Evolutionary conservation across 2,329 filamentous ascomycete genomes (phyloP).

Genomic region (Arthroderma sp.): DNA sequence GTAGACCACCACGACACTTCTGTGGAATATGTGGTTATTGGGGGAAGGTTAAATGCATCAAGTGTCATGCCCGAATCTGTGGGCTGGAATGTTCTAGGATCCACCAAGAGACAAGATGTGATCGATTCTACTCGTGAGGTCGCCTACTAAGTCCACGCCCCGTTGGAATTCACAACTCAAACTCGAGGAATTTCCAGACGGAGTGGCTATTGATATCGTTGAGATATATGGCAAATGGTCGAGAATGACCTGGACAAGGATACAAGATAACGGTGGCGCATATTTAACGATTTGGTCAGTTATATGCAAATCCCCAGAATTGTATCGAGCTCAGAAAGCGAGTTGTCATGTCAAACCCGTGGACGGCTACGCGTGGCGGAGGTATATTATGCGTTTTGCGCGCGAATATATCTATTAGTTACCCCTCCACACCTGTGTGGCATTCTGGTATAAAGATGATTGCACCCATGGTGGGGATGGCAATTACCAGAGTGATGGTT

Average conservation of each 20-base stretch:
- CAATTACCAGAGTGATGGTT: too few relatives aligned
- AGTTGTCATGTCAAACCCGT: not conserved
- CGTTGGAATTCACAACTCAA: not conserved
- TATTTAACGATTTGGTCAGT: too few relatives aligned
- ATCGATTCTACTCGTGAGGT: conserved; percentile 25
- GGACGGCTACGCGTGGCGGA: not conserved
- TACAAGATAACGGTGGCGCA: too few relatives aligned
- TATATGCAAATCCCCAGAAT: too few relatives aligned
- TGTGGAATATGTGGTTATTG: conserved; percentile 41
- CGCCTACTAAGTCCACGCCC: not conserved
- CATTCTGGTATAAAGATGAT: too few relatives aligned
- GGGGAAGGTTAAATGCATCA: conserved; percentile 39
- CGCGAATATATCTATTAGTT: not conserved
- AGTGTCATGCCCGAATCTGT: conserved; percentile 37
- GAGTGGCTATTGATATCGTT: not conserved
- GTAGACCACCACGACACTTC: conserved; percentile 31
- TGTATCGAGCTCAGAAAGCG: not conserved
- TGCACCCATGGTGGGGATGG: too few relatives aligned
- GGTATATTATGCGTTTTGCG: not conserved
- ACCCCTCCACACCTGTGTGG: too few relatives aligned
- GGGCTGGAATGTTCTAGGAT: conserved; percentile 37
- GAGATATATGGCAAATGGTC: not conserved
- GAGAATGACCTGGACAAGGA: too few relatives aligned
- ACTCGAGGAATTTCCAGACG: not conserved
- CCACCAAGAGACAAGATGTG: conserved; percentile 38